A percentile compares a stretch with the other conserved stretches of the same genome.
phyloP scores from a whole-genome alignment of 139 green algal genomes.

The Micractinium conductrix region DNA sequence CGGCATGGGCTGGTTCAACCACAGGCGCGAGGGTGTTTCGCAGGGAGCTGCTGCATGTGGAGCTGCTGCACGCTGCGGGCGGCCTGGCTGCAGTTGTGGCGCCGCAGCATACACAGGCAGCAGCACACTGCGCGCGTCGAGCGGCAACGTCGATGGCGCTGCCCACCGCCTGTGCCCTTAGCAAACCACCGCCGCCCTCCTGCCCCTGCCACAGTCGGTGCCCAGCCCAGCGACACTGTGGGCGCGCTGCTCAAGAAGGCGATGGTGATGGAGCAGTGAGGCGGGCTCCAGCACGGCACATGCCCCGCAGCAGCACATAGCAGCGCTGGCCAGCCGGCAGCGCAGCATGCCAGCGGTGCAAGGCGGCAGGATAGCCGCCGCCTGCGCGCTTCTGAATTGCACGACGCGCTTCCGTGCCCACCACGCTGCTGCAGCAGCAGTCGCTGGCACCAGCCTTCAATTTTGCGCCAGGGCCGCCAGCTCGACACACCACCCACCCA shows the following conservation, averaged over 20 bases:
- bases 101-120: too few relatives aligned
- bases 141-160: too few relatives aligned
- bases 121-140: too few relatives aligned
- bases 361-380: background rate
- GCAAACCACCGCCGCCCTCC: too few relatives aligned
- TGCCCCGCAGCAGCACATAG: background rate
- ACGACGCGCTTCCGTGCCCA: background rate
- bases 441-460: too few relatives aligned
- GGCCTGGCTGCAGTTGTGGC: too few relatives aligned
- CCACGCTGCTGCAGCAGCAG: background rate
- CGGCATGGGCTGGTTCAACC: too few relatives aligned
- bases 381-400: background rate
- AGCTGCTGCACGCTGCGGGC: too few relatives aligned
- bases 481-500: background rate
- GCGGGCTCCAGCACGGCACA: background rate
- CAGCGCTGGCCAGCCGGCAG: background rate
- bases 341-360: background rate
- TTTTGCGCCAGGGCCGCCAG: background rate
- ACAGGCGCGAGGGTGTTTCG: too few relatives aligned
- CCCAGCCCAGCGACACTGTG: constrained; percentile 90
- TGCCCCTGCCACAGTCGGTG: constrained; percentile 59
- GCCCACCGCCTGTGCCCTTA: too few relatives aligned
- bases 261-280: constrained; percentile 54
- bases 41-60: too few relatives aligned
- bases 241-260: constrained; percentile 85